Evolutionary conservation across 345 rosid genomes (phyloP), one percentile per base, ranked within the genome.

Genomic region (Heritiera littoralis): DNA sequence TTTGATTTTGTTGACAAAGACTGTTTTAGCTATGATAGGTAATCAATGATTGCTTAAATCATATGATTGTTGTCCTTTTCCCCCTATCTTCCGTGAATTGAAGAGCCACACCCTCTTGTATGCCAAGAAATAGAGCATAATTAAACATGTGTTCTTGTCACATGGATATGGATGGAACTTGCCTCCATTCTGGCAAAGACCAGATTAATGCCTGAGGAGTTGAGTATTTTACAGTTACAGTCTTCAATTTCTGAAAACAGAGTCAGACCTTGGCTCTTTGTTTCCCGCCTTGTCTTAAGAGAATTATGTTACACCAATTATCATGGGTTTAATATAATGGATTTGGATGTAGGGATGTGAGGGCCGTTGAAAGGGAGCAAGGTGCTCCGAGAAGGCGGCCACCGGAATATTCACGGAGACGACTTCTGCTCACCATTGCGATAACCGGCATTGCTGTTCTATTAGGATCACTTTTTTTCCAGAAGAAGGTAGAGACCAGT

Each of bases 391-490:
- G 90, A 76, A 86, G 94, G 84, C 91, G 69, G 79, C 90, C 88
- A 14, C 84, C 82, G 0, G 92, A 88, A 74, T 90, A 74, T 59
- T 86, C 97, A 35, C 81, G 89, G 69, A 92, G 84, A 83, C 89
- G 86, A 40, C 82, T 96, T 71, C 81, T 96, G 28, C 87, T 93
- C 84, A 94, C 99, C 14, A 86, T 94, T 35, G 98, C 98, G n/a
- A 88, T 96, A 82, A 94, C 99, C 0, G 95, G 98, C 54, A 89
- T 93, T 59, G 98, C 97, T 61, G 92, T 96, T 75, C 78, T 96
- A 58, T 68, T 96, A 77, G 99, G 99, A 78, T 92, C 99, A 2
- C 77, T 96, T 74, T 83, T 93, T 84, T 92, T 89, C 89, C 98
- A 92, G 89, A 96, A 86, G 81, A 91, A 89, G 83, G 32, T 87